These are phyloP conservation scores for Trichophyton mentagrophytes DNA, from an alignment of 2,329 filamentous ascomycete species.

Conservation along the genomic window DNA sequence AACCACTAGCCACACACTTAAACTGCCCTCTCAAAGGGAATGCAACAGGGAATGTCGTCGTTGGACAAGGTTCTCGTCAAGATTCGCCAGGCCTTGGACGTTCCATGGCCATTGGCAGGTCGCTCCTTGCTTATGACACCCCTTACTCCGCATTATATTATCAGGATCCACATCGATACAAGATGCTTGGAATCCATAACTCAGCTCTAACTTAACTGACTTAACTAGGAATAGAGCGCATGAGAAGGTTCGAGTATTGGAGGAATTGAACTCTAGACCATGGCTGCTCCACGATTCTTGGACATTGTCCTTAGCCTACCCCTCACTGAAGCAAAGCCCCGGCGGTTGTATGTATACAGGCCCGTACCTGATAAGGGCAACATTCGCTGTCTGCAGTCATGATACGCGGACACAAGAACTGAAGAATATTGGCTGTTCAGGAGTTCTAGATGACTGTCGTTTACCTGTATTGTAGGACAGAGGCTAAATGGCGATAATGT, in stretches of 20 bases:
- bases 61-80: slow-evolving; percentile 1
- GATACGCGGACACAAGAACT: background rate
- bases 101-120: background rate
- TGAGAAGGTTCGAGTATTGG: background rate
- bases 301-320: background rate
- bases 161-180: background rate
- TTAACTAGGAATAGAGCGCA: background rate
- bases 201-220: background rate
- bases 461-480: background rate
- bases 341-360: background rate
- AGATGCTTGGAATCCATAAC: background rate
- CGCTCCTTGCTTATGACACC: background rate
- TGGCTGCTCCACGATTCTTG: background rate
- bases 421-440: background rate
- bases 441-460: background rate
- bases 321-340: background rate
- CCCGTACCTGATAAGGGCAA: background rate
- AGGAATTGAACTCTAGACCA: background rate
- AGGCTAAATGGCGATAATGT: background rate
- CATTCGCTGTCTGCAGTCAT: background rate
- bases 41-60: background rate
- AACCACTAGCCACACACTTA: slow-evolving; percentile 1
- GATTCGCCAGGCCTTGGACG: background rate
- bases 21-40: background rate
- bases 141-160: slow-evolving; percentile 2